These are phyloP conservation scores for Phalaenopsis equestris DNA, from an alignment of 106 monocot genomes.

Conservation along the genomic window DNA sequence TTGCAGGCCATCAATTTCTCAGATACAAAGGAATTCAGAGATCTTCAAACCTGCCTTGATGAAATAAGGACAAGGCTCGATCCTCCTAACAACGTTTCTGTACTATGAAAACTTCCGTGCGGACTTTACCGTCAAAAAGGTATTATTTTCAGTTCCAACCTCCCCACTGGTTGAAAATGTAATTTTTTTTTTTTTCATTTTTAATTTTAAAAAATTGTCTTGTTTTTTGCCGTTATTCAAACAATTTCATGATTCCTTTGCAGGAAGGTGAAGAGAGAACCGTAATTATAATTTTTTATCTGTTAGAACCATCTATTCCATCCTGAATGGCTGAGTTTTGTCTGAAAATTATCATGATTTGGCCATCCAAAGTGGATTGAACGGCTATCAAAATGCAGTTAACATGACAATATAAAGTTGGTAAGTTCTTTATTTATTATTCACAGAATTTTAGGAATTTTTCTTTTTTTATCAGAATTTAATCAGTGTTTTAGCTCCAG, in stretches of 20 bases:
- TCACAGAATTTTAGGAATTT: no score
- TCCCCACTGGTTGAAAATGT: neutral
- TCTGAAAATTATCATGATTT: no score
- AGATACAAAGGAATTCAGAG: conserved; percentile 43
- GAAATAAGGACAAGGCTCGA: conserved; percentile 39
- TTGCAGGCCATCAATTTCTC: conserved; percentile 66
- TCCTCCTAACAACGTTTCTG: conserved; percentile 4
- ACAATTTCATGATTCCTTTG: neutral
- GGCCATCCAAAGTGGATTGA: no score
- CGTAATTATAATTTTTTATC: no score
- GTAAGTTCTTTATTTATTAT: no score
- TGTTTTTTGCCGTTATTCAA: neutral
- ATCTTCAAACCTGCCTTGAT: conserved; percentile 51
- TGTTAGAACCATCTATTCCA: no score
- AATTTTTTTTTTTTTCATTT: neutral
- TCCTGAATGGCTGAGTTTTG: no score
- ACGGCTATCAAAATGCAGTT: no score
- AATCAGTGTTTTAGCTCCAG: neutral
- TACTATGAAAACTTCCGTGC: neutral
- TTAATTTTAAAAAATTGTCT: neutral
- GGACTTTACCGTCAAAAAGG: neutral
- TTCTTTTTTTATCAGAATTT: no score
- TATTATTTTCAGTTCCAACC: neutral
- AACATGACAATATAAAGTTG: no score
- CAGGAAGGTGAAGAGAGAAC: no score